A percentile compares a stretch with the other conserved stretches of the same genome.
These are phyloP conservation scores for Nothophoma quercina DNA, from an alignment of 2,329 filamentous ascomycete genomes.

Conservation along the genomic window DNA sequence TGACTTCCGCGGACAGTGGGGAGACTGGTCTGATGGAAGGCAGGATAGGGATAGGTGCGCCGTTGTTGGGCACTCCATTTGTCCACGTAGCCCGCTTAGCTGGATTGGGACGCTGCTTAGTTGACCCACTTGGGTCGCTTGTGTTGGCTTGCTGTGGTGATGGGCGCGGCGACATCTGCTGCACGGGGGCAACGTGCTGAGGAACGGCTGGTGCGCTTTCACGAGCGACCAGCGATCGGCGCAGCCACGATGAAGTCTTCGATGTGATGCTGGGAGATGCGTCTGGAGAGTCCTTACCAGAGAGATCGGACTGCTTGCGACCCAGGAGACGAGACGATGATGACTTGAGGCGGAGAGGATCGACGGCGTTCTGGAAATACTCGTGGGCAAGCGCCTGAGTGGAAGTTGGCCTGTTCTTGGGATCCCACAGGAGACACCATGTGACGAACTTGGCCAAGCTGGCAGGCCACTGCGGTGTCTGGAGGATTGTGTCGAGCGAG, in stretches of 20 bases:
- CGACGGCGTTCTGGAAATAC: slow-evolving; percentile 90
- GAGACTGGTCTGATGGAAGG: slow-evolving; percentile 95
- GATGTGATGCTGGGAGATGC: slow-evolving; percentile 68
- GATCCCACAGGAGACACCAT: slow-evolving; percentile 99
- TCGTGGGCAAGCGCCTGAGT: slow-evolving; percentile 94
- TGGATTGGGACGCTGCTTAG: slow-evolving; percentile 65
- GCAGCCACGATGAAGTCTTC: slow-evolving; percentile 92
- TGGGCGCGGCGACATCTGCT: slow-evolving; percentile 53
- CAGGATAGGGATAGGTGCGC: slow-evolving; percentile 92
- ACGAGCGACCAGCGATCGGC: slow-evolving; percentile 88
- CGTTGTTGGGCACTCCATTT: slow-evolving; percentile 76
- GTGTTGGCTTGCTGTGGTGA: slow-evolving; percentile 55
- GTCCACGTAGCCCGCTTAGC: slow-evolving; percentile 93
- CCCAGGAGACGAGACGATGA: slow-evolving; percentile 84
- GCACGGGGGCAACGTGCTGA: slow-evolving; percentile 49
- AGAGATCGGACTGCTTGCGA: slow-evolving; percentile 87
- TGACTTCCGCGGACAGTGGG: slow-evolving; percentile 92
- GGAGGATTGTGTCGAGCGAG: slow-evolving; percentile 92
- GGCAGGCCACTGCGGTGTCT: slow-evolving; percentile 87
- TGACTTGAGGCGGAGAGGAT: slow-evolving; percentile 91
- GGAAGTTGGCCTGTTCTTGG: slow-evolving; percentile 88
- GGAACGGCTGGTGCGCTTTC: slow-evolving; percentile 70
- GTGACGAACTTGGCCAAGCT: slow-evolving; percentile 93
- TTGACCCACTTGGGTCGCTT: slow-evolving; percentile 52
- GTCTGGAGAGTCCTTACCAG: slow-evolving; percentile 65